phyloP scores from a whole-genome alignment of 371 early-diverging fungal species.

The Zychaea mexicana region DNA sequence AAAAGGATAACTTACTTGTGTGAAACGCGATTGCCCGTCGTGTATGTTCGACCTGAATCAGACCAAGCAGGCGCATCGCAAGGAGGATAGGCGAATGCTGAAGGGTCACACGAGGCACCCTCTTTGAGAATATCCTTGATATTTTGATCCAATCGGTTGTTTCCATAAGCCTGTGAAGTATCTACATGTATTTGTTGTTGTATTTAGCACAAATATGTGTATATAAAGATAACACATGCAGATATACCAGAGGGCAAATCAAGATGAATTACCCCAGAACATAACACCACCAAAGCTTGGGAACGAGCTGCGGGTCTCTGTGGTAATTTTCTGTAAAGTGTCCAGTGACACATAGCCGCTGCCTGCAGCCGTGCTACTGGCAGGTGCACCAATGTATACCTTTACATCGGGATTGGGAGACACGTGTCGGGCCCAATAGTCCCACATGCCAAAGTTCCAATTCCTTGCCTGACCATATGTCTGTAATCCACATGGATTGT shows the following conservation, averaged over 20 bases:
- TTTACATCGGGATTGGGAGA: conserved; percentile 62
- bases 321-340: conserved; percentile 27
- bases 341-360: conserved; percentile 51
- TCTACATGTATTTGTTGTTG: conserved; percentile 20
- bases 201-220: not conserved
- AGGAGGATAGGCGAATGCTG: conserved; percentile 21
- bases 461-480: conserved; percentile 41
- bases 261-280: conserved; percentile 70
- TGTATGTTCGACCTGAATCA: conserved; percentile 32
- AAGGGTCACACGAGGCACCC: conserved; percentile 24
- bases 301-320: conserved; percentile 27
- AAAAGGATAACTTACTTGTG: conserved; percentile 35
- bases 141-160: conserved; percentile 27
- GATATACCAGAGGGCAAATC: no score
- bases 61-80: conserved; percentile 44
- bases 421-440: conserved; percentile 61
- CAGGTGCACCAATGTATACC: conserved; percentile 65
- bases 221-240: no score
- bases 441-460: conserved; percentile 63
- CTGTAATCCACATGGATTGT: conserved; percentile 72
- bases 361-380: conserved; percentile 57
- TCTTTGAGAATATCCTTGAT: conserved; percentile 25
- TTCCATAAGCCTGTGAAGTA: conserved; percentile 48
- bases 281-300: conserved; percentile 67
- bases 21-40: conserved; percentile 46